A percentile compares a stretch with the other conserved stretches of the same genome.
phyloP scores from a whole-genome alignment of 2,329 filamentous ascomycete species.

The Fusarium succisae region DNA sequence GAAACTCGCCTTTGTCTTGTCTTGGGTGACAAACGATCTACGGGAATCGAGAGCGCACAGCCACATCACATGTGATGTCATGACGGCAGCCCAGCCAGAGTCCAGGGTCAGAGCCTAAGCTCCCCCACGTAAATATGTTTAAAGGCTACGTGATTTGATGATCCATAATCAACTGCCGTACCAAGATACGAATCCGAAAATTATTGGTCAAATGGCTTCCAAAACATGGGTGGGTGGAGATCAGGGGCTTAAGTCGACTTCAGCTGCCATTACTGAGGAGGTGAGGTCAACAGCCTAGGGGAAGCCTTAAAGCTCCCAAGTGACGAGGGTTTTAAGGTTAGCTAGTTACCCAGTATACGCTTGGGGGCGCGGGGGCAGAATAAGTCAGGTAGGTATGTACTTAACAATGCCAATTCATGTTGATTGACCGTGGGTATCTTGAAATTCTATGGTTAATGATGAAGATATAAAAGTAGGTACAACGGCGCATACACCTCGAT shows the following conservation, averaged over 20 bases:
- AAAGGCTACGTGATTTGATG: conserved; percentile 4
- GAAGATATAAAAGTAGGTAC: neutral
- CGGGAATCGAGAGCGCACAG: conserved; percentile 40
- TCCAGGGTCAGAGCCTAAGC: neutral
- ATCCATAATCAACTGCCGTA: conserved; percentile 34
- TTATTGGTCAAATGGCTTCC: conserved; percentile 1
- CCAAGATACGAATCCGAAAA: conserved; percentile 24
- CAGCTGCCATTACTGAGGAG: neutral
- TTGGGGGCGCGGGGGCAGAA: neutral
- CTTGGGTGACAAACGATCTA: conserved; percentile 21
- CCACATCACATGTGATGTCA: conserved; percentile 49
- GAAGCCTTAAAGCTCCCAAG: too few species aligned
- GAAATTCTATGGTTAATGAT: conserved; percentile 2
- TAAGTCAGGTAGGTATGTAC: neutral
- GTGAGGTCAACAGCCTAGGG: neutral
- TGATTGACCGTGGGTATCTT: conserved; percentile 38
- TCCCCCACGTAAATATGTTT: conserved; percentile 13
- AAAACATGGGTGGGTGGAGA: neutral
- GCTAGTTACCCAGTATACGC: neutral
- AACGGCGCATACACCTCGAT: conserved; percentile 6
- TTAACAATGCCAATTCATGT: conserved; percentile 6
- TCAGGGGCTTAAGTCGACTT: conserved; percentile 15
- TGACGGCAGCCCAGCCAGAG: conserved; percentile 18
- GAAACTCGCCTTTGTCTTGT: conserved; percentile 36
- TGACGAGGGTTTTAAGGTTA: too few species aligned